Base-by-base conservation (phyloP, 2,329 filamentous ascomycete species). In the Diplodia scrobiculata region DNA sequence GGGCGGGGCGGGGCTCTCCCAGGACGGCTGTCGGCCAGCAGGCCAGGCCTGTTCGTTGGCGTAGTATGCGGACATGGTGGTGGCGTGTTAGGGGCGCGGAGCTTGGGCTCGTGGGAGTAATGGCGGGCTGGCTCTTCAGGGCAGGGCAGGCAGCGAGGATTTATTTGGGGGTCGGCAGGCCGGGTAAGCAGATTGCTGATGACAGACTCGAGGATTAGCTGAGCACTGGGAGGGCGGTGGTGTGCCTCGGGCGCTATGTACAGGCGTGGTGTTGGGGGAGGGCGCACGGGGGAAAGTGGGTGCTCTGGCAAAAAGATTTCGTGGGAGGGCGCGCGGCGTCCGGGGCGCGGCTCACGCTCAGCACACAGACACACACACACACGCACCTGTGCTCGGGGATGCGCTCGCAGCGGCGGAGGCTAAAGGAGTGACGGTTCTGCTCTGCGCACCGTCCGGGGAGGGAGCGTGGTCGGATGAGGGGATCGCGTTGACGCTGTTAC, bases 1-100 rank as follows among this genome's bases (percentile, higher is more conserved):
- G 47, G 89, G 88, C 68, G 89, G 89, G 67, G 84, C 85, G 70
- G 88, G 88, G 74, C 90, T 87, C 73, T 91, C 89, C 89, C 89
- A 91, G 53, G 87, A 87, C 25, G 84, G 77, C 80, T 90, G 88
- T 72, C 86, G 85, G 72, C 83, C 81, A 70, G 85, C 84, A 68
- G 86, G 82, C 85, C 87, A 89, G 80, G 82, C 73, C 69, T 74
- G 84, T 75, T 87, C 85, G 77, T 90, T 87, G 58, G 17, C 58
- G 81, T 89, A 90, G 79, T 88, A 90, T 72, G 88, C 84, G 29
- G 63, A 50, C 63, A 65, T 65, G 70, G 63, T 68, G 21, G 54
- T 51, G 38, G 45, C 34, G 64, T 32, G 47, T 27, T 50, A 59
- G 54, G 53, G 54, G 64, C 59, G 54, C 53, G 64, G 64, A 51